A percentile compares a stretch with the other conserved stretches of the same genome.
Evolutionary conservation across 371 early-diverging fungal genomes (phyloP).

Genomic region (Choanephora cucurbitarum): DNA sequence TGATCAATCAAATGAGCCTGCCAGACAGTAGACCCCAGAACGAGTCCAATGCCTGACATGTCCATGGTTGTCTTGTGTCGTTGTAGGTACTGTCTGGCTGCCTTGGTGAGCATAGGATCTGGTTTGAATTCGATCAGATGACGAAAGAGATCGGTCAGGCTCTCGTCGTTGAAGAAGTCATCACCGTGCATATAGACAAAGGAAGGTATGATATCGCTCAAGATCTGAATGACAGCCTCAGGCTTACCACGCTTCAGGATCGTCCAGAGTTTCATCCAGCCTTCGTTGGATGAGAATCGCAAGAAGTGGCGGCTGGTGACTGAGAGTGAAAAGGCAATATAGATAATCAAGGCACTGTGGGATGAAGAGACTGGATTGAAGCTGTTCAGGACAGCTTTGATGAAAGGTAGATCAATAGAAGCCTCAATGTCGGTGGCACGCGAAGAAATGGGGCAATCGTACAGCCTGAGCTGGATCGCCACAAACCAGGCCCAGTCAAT

Average conservation of each 20-base stretch:
- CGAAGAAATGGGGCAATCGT: conserved; percentile 43
- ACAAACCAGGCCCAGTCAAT: conserved; percentile 59
- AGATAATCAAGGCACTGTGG: conserved; percentile 41
- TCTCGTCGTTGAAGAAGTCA: conserved; percentile 49
- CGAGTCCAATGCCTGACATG: conserved; percentile 27
- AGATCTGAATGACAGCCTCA: conserved; percentile 30
- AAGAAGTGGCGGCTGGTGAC: conserved; percentile 52
- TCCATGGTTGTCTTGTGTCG: not conserved
- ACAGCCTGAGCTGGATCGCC: conserved; percentile 41
- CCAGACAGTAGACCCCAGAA: conserved; percentile 42
- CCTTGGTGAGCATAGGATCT: conserved; percentile 44
- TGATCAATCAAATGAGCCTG: conserved; percentile 43
- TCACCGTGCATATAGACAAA: conserved; percentile 57
- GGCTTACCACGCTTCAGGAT: conserved; percentile 47
- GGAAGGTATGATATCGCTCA: conserved; percentile 45
- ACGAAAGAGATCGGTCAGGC: conserved; percentile 32
- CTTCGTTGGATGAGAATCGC: conserved; percentile 49
- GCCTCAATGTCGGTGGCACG: conserved; percentile 35
- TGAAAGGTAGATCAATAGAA: conserved; percentile 34
- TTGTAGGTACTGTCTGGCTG: conserved; percentile 8
- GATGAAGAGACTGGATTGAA: conserved; percentile 32
- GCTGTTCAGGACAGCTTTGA: conserved; percentile 35
- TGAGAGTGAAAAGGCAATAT: conserved; percentile 51
- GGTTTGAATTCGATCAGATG: conserved; percentile 46
- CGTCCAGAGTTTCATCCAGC: conserved; percentile 51